phyloP scores from a whole-genome alignment of 495 filamentous ascomycete species.

The Parachaetomium inaequale region DNA sequence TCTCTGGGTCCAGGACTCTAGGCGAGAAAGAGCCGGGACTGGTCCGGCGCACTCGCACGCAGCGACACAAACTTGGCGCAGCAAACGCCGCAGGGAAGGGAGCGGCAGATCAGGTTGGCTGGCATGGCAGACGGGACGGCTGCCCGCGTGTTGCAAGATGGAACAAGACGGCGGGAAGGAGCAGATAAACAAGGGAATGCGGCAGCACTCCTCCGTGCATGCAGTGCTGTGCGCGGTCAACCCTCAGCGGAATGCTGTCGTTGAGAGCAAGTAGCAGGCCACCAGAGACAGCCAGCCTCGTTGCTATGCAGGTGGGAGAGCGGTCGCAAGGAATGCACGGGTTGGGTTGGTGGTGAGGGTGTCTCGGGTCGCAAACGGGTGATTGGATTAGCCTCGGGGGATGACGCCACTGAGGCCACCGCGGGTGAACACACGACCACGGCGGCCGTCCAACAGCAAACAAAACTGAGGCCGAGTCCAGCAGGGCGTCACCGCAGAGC shows the following conservation, averaged over 20 bases:
- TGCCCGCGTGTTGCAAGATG: background rate
- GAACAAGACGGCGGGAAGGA: background rate
- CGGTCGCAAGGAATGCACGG: background rate
- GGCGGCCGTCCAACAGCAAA: conserved; percentile 8
- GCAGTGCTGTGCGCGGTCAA: background rate
- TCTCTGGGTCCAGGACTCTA: conserved; percentile 18
- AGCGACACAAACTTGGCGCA: background rate
- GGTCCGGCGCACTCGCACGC: background rate
- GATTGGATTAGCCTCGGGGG: conserved; percentile 15
- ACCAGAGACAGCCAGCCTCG: background rate
- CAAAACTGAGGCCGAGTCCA: background rate
- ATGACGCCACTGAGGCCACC: conserved; percentile 20
- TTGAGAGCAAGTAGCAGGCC: background rate
- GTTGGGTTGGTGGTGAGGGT: background rate
- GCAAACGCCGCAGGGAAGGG: background rate
- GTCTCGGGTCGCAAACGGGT: conserved; percentile 1
- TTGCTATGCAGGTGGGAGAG: background rate
- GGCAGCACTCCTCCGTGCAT: background rate
- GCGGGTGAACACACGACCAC: background rate
- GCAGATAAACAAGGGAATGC: background rate
- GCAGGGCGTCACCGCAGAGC: background rate
- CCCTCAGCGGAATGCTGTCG: background rate
- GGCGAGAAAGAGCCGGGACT: conserved; percentile 36
- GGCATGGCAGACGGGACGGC: background rate
- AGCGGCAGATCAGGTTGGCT: background rate